Percentiles rank a stretch among this genome's conserved stretches.
Conservation (phyloP, 805 yeast genomes). For the Lachancea nothofagi region DNA sequence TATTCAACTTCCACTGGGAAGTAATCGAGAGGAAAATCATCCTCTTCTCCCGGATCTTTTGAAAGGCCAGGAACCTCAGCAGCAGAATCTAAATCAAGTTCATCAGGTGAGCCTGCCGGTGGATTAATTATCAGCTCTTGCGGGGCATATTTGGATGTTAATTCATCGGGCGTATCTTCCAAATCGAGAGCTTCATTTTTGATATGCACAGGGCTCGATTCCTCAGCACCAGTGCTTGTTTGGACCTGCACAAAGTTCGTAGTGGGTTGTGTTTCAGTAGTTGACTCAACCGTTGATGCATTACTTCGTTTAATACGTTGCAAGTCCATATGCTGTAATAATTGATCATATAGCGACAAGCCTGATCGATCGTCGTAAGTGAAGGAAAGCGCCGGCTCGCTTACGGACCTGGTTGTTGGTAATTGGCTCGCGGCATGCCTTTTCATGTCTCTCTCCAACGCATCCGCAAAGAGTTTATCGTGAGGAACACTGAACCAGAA, state of each 20-base stretch:
- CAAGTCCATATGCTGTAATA: constrained; percentile 37
- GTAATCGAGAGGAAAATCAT: constrained; percentile 70
- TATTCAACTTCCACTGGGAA: constrained; percentile 43
- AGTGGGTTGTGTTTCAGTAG: not conserved
- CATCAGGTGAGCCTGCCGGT: constrained; percentile 3
- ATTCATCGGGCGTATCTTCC: constrained; percentile 1
- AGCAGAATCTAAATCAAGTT: constrained; percentile 5
- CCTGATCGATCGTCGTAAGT: constrained; percentile 46
- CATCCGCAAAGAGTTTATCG: constrained; percentile 86
- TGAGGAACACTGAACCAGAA: constrained; percentile 96
- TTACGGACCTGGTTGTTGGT: constrained; percentile 65
- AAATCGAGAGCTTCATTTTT: constrained; percentile 2
- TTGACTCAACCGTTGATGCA: constrained; percentile 7
- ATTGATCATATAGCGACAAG: constrained; percentile 48
- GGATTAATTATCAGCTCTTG: constrained; percentile 18
- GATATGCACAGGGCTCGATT: not conserved
- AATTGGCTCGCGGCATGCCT: constrained; percentile 57
- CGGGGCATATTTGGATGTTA: constrained; percentile 10
- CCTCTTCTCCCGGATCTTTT: constrained; percentile 36
- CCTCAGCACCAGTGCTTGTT: not conserved
- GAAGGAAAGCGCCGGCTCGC: constrained; percentile 80
- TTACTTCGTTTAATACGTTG: constrained; percentile 17
- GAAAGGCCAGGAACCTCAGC: constrained; percentile 5
- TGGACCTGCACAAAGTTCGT: not conserved
- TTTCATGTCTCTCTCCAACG: constrained; percentile 85